Evolutionary conservation across 108 stramenopile genomes (phyloP), one percentile per base, ranked within the genome.

Genomic region (Cylindrotheca closterium): DNA sequence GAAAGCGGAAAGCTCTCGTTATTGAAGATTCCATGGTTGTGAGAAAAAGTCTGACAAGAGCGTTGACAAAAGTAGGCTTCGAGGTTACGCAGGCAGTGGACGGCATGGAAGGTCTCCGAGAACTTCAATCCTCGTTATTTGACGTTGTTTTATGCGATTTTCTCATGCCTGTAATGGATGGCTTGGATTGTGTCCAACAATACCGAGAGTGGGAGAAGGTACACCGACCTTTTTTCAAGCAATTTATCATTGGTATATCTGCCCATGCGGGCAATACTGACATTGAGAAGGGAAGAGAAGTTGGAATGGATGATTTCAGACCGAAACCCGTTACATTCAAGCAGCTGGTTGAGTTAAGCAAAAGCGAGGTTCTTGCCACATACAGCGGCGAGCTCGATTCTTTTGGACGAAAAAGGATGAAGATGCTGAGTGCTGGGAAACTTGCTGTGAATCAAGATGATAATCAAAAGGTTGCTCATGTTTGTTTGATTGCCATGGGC

Each of bases 81-180:
- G 61, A 80, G 34, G 87, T 85, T 1, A 60, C 68, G 1, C 64
- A 77, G 28, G 93, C 93, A 8, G 70, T 71, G 29, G 81, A 94
- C 62, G 93, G 93, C 18, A 50, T 87, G 59, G 70, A 89, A 59
- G 89, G 89, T 19, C 71, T 89, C 42, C 65, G 79, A 46, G 47
- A 50, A 19, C 42, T 94, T 55, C 67, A 85, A 47, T 10, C 24
- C 37, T 55, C 55, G 4, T 30, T 61, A 8, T 94, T 83, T 60
- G 87, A 90, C 63, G 22, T 94, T 10, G 80, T 79, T 3, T 31
- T 94, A 15, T 79, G 79, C 34, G 89, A 94, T 58, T 88, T 89
- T 67, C 59, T 90, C 30, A 94, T 94, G 92, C 92, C 92, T 18
- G 70, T 91, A 18, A 83, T 88, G 79, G 89, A 94, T 62, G 92